phyloP scores from a whole-genome alignment of 305 asterid species.

The Solanum chacoense region DNA sequence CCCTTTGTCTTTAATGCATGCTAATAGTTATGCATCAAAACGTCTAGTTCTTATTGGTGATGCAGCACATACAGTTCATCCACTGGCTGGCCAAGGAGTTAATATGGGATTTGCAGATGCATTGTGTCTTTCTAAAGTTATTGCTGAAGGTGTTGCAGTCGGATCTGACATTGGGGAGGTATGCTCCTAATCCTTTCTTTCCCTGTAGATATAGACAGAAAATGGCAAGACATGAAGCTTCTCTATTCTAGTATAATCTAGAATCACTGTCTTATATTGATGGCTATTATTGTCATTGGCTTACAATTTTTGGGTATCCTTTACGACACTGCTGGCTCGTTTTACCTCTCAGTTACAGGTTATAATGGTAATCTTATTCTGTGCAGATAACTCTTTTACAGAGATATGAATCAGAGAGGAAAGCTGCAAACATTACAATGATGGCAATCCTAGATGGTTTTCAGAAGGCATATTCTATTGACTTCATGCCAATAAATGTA shows the following conservation, averaged over 20 bases:
- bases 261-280: neutral
- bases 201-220: neutral
- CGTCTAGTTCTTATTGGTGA: slow-evolving; percentile 78
- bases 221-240: neutral
- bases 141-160: slow-evolving; percentile 75
- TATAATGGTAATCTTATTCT: neutral
- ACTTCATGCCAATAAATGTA: slow-evolving; percentile 68
- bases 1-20: slow-evolving; percentile 90
- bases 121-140: slow-evolving; percentile 51
- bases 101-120: slow-evolving; percentile 97
- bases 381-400: slow-evolving; percentile 47
- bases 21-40: slow-evolving; percentile 47
- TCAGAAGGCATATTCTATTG: slow-evolving; percentile 83
- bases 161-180: slow-evolving; percentile 99
- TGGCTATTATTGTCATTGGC: neutral
- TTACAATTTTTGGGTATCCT: neutral
- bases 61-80: slow-evolving; percentile 97
- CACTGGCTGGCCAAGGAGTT: slow-evolving; percentile 99
- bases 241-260: neutral
- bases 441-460: slow-evolving; percentile 86
- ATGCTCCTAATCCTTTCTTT: slow-evolving; percentile 7
- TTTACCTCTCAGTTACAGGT: neutral
- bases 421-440: slow-evolving; percentile 64
- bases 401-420: slow-evolving; percentile 83
- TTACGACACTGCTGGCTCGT: neutral